Evolutionary conservation across 1,139 yeast species (phyloP).

Genomic region (Trichomonascaceae sp.): DNA sequence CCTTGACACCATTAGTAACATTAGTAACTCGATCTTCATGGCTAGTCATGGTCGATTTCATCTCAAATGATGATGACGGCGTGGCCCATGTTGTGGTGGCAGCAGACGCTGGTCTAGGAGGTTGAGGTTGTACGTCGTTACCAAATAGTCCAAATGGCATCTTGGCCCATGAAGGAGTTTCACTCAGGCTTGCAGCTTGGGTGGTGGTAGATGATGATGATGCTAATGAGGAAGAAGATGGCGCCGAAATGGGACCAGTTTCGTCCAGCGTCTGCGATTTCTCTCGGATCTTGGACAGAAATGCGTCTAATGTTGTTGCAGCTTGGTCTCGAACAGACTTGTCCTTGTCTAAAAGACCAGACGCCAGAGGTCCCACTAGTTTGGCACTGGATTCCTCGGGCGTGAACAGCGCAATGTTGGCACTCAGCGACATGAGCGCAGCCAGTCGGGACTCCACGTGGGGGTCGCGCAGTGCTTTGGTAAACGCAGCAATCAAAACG

Average conservation of each 20-base stretch:
- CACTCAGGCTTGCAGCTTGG: too few relatives aligned
- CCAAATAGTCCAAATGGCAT: too few relatives aligned
- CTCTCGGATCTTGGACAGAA: constrained; percentile 48
- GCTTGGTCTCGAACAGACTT: constrained; percentile 64
- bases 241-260: background rate
- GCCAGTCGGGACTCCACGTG: constrained; percentile 66
- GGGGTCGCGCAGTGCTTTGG: constrained; percentile 72
- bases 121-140: too few relatives aligned
- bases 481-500: constrained; percentile 77
- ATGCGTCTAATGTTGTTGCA: constrained; percentile 47
- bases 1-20: too few relatives aligned
- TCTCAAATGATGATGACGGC: too few relatives aligned
- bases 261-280: constrained; percentile 39
- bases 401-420: constrained; percentile 51
- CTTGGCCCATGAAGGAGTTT: too few relatives aligned
- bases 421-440: constrained; percentile 62
- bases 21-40: too few relatives aligned
- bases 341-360: constrained; percentile 65
- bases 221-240: too few relatives aligned
- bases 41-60: too few relatives aligned
- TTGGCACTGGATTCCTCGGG: constrained; percentile 70
- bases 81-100: too few relatives aligned
- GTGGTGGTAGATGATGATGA: too few relatives aligned
- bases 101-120: too few relatives aligned
- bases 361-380: constrained; percentile 76